These are phyloP conservation scores for Obba rivulosa DNA, from an alignment of 768 basidiomycete genomes.

Conservation along the genomic window DNA sequence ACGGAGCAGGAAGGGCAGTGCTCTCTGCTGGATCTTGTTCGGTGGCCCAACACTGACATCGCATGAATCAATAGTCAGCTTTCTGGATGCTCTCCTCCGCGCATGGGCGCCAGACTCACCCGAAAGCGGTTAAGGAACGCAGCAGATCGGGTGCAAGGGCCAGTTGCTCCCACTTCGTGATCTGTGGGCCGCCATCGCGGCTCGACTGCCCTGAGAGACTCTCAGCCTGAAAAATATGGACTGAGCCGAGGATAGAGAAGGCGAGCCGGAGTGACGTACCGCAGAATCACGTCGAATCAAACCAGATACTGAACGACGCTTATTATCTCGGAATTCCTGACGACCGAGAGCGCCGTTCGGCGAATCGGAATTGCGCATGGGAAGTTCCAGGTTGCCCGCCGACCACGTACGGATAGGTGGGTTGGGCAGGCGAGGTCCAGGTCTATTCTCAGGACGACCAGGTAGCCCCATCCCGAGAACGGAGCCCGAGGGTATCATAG, in stretches of 20 bases:
- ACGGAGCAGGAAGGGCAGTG: constrained; percentile 89
- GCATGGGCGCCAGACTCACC: constrained; percentile 46
- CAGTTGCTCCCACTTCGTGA: constrained; percentile 96
- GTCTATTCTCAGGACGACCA: constrained; percentile 58
- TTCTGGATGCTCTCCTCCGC: constrained; percentile 1
- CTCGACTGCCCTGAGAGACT: constrained; percentile 43
- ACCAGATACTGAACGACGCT: constrained; percentile 69
- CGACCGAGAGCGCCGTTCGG: constrained; percentile 28
- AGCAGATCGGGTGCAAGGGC: constrained; percentile 81
- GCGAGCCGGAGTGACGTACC: constrained; percentile 40
- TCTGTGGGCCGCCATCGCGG: constrained; percentile 72
- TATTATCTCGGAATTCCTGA: constrained; percentile 46
- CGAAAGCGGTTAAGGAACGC: constrained; percentile 87
- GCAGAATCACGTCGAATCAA: constrained; percentile 73
- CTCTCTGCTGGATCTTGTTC: constrained; percentile 97
- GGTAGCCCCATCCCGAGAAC: constrained; percentile 56
- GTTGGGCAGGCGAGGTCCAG: constrained; percentile 56
- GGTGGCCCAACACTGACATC: constrained; percentile 82
- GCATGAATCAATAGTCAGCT: constrained; percentile 1
- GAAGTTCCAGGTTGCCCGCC: constrained; percentile 71
- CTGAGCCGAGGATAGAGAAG: constrained; percentile 6
- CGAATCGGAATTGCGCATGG: constrained; percentile 47
- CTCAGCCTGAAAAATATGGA: constrained; percentile 38
- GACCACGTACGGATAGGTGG: constrained; percentile 83
- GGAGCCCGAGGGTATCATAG: constrained; percentile 16